Percentiles rank a stretch among this genome's conserved stretches.
These are phyloP conservation scores for Candida tetrigidarum DNA, from an alignment of 1,139 yeast genomes.

Conservation along the genomic window DNA sequence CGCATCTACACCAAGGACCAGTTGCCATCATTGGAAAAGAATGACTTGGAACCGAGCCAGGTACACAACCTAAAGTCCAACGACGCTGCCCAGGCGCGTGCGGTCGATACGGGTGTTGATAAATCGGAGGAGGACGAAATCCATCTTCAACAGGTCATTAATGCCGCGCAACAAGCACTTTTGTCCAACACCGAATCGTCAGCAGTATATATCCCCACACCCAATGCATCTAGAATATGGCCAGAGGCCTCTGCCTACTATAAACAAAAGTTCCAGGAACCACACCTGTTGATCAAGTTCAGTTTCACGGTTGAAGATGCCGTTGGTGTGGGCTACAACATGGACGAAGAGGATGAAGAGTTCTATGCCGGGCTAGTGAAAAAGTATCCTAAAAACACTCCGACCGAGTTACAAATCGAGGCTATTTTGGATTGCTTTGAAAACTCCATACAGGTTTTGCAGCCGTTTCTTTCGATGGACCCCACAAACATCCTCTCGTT, in stretches of 20 bases:
- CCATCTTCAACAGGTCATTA: conserved; percentile 89
- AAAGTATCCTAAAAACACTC: conserved; percentile 28
- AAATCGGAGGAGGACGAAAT: conserved; percentile 98
- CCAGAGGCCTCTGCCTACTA: conserved; percentile 75
- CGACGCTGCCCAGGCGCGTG: conserved; percentile 41
- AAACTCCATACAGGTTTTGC: conserved; percentile 72
- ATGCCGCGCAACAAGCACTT: conserved; percentile 71
- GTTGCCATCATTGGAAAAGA: conserved; percentile 65
- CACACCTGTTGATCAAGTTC: conserved; percentile 81
- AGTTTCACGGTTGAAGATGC: conserved; percentile 97
- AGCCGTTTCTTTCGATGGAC: conserved; percentile 87
- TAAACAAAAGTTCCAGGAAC: conserved; percentile 60
- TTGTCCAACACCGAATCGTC: conserved; percentile 31
- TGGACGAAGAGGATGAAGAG: conserved; percentile 88
- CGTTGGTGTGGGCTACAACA: conserved; percentile 79
- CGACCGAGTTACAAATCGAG: conserved; percentile 84
- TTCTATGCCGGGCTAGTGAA: conserved; percentile 55
- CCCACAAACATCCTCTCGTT: conserved; percentile 75
- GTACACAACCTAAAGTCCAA: conserved; percentile 41
- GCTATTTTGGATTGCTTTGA: conserved; percentile 76
- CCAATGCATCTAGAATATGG: conserved; percentile 91
- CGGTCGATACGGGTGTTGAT: conserved; percentile 95
- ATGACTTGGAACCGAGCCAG: conserved; percentile 51
- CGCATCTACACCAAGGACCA: conserved; percentile 70
- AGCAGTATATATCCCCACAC: conserved; percentile 88